Percentiles rank a stretch among this genome's conserved stretches.
Conservation (phyloP, 2,329 filamentous ascomycete species). For the Pestalotiopsis sp. region DNA sequence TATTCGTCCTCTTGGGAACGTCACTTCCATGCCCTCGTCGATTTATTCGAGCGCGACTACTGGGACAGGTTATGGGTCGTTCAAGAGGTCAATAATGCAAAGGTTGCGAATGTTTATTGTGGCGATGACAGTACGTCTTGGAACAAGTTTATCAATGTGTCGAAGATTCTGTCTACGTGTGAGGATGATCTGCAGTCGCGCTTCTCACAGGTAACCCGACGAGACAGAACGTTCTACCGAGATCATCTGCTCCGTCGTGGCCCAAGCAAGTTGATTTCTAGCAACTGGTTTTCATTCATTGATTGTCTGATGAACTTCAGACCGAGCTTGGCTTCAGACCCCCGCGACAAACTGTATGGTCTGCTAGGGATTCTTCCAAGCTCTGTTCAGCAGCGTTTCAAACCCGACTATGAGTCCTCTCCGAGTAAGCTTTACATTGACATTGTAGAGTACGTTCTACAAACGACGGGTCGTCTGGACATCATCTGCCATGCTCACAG, state of each 20-base stretch:
- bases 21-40: background rate
- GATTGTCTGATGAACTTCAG: no score
- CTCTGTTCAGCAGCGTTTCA: background rate
- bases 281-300: no score
- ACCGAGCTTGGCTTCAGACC: background rate
- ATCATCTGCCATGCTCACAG: background rate
- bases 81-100: background rate
- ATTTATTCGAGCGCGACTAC: background rate
- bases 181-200: background rate
- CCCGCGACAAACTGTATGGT: background rate
- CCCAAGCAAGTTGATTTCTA: no score
- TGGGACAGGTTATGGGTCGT: background rate
- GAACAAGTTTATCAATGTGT: accelerated
- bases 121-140: background rate
- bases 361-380: background rate
- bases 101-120: background rate
- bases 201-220: accelerated
- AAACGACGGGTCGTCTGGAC: background rate
- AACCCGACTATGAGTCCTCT: background rate
- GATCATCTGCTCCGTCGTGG: no score
- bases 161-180: background rate
- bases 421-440: background rate
- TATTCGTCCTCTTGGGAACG: background rate
- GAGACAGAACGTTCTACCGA: background rate
- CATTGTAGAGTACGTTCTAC: background rate